Percentiles rank a stretch among this genome's conserved stretches.
phyloP scores from a whole-genome alignment of 2,329 filamentous ascomycete genomes.

The Apiospora marii region DNA sequence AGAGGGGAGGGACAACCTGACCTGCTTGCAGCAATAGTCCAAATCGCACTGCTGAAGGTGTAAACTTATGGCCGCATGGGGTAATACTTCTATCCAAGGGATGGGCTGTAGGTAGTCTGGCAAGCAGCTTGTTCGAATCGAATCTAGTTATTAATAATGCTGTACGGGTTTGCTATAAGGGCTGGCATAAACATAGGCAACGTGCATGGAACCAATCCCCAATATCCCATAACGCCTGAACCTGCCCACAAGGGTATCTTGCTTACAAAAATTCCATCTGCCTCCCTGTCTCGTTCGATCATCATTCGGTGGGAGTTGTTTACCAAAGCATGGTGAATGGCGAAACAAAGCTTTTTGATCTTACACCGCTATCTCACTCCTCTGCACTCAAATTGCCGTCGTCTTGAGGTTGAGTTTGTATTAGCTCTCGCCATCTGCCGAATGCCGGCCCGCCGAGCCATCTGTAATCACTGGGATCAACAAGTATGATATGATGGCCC shows the following conservation, averaged over 20 bases:
- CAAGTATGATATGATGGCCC: constrained; percentile 13
- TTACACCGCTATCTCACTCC: not conserved
- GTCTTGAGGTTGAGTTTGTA: not conserved
- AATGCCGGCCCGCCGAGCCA: constrained; percentile 5
- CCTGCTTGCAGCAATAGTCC: constrained; percentile 3
- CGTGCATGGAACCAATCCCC: constrained; percentile 1
- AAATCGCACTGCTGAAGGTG: not conserved
- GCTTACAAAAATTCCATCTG: constrained; percentile 7
- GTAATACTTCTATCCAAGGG: not conserved
- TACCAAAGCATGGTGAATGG: not conserved
- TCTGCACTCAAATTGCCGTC: not conserved
- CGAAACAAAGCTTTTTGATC: not conserved
- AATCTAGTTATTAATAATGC: not conserved
- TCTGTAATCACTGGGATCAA: constrained; percentile 1
- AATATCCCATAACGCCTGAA: constrained; percentile 11
- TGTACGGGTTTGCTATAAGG: not conserved
- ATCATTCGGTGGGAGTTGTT: constrained; percentile 2
- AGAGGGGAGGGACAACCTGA: not conserved
- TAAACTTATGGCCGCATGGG: not conserved
- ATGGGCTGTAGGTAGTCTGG: not conserved
- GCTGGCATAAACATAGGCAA: not conserved
- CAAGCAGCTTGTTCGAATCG: not conserved
- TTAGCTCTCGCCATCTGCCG: not conserved
- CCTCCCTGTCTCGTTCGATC: not conserved
- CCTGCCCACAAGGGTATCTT: constrained; percentile 21